Evolutionary conservation across 192 early-diverging fungal species (phyloP), one percentile per base, ranked within the genome.

Genomic region (Martensiomyces pterosporus): DNA sequence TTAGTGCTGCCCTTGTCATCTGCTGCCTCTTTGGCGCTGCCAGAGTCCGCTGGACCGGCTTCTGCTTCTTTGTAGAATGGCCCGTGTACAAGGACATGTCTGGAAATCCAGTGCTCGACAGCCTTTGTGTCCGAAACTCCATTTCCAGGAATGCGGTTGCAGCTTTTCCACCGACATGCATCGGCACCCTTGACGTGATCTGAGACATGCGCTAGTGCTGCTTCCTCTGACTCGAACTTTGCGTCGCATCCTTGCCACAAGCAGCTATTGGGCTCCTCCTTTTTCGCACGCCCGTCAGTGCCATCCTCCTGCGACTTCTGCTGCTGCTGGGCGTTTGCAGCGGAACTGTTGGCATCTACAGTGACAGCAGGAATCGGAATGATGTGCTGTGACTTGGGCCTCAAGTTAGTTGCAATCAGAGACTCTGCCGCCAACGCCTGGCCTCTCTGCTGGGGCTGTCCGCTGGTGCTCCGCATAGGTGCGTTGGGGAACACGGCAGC

Each of bases 401-500:
- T 18, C 46, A 74, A 37, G 40, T 62, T 22, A 32, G 62, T 24
- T 0, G 70, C 70, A 13, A 62, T 38, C 16, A 42, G 41, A 0
- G 33, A 33, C 25, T 70, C 67, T 0, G 39, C n/a, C n/a, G 49
- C 2, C 5, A 16, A 17, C 36, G 35, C 57, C 38, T 23, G 40
- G 19, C 1, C 35, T 3, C 15, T 15, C 17, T 43, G 53, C 36
- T 33, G 25, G 40, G 49, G 56, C 19, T 43, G 43, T 8, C 16
- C 24, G 13, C 2, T 18, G 12, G 55, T 39, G n/a, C 24, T 52
- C 25, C 66, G 63, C 34, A 67, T 14, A 0, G 27, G 34, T 3
- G 72, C 43, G 14, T 55, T 67, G 29, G 72, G 60, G 36, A 75
- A 75, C 14, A 75, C 72, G 0, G 72, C 72, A 0, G 64, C 46